Evolutionary conservation across 2,329 filamentous ascomycete species (phyloP).

Genomic region (Fusarium tanahbumbuense): DNA sequence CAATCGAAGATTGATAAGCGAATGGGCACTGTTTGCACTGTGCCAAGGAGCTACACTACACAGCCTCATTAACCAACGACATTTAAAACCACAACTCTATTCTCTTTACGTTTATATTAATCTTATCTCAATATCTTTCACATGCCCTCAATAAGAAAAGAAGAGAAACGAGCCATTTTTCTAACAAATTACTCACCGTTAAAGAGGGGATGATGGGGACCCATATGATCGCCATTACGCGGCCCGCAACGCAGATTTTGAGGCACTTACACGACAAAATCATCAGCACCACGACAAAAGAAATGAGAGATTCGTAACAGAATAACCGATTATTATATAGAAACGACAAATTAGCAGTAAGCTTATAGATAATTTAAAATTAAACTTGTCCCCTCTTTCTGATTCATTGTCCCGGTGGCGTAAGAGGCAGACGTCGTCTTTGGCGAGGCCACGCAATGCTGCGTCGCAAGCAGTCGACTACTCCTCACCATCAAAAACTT

Average conservation of each 20-base stretch:
- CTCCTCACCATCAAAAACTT: conserved; percentile 28
- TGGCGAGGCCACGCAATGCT: conserved; percentile 52
- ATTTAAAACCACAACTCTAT: conserved; percentile 14
- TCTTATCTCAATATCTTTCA: background rate
- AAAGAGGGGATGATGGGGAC: conserved; percentile 22
- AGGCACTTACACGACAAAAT: conserved; percentile 19
- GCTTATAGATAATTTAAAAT: background rate
- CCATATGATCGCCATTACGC: conserved; percentile 32
- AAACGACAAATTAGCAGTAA: background rate
- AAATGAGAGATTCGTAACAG: conserved; percentile 1
- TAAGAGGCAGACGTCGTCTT: conserved; percentile 41
- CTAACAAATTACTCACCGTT: conserved; percentile 1
- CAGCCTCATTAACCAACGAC: conserved; percentile 17
- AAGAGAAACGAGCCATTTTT: conserved; percentile 9
- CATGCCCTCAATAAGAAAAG: rapidly evolving
- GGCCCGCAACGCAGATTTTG: conserved; percentile 22
- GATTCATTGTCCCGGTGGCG: conserved; percentile 31
- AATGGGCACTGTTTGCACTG: background rate
- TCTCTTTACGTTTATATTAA: background rate
- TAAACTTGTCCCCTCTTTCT: background rate
- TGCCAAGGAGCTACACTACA: conserved; percentile 25
- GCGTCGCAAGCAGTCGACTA: conserved; percentile 40
- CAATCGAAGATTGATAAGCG: background rate
- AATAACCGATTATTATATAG: background rate
- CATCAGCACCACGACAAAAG: background rate